Evolutionary conservation across 352 stramenopile genomes (phyloP).

Genomic region (Pythium brassicae): DNA sequence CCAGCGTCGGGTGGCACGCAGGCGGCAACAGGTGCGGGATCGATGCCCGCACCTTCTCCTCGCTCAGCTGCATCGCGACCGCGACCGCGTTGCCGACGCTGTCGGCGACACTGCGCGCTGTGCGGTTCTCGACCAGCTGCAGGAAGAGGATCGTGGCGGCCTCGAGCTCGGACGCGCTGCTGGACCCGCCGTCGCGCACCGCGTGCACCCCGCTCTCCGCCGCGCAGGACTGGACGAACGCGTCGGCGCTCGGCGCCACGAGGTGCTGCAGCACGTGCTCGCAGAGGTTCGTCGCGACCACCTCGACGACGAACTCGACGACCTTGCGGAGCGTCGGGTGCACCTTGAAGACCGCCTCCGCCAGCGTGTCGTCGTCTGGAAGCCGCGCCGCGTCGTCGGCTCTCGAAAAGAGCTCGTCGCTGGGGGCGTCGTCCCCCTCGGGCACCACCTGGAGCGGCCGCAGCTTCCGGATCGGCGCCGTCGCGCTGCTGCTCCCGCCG

Average conservation of each 20-base stretch:
- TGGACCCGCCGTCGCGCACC: constrained; percentile 5
- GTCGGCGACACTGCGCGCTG: constrained; percentile 22
- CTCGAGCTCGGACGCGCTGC: constrained; percentile 5
- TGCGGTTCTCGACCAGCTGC: constrained; percentile 33
- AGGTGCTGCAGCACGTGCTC: constrained; percentile 44
- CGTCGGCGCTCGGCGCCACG: constrained; percentile 35
- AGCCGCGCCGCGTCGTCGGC: neutral
- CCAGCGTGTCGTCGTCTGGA: constrained; percentile 27
- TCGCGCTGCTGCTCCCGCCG: constrained; percentile 8
- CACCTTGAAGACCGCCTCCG: constrained; percentile 53
- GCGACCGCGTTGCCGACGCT: constrained; percentile 21
- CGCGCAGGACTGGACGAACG: constrained; percentile 34
- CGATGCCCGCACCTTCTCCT: constrained; percentile 24
- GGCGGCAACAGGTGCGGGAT: constrained; percentile 33
- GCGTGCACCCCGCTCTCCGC: constrained; percentile 16
- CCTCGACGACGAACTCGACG: constrained; percentile 64
- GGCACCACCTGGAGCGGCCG: constrained; percentile 51
- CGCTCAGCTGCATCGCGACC: constrained; percentile 24
- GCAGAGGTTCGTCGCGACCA: constrained; percentile 54
- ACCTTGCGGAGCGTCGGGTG: constrained; percentile 48
- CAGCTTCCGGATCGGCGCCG: constrained; percentile 50
- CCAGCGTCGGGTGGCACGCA: constrained; percentile 32
- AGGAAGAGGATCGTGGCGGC: constrained; percentile 22
- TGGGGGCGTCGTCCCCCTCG: constrained; percentile 16
- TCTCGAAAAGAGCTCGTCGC: constrained; percentile 3